A percentile compares a stretch with the other conserved stretches of the same genome.
Evolutionary conservation across 495 filamentous ascomycete species (phyloP).

Genomic region (Physcia stellaris): DNA sequence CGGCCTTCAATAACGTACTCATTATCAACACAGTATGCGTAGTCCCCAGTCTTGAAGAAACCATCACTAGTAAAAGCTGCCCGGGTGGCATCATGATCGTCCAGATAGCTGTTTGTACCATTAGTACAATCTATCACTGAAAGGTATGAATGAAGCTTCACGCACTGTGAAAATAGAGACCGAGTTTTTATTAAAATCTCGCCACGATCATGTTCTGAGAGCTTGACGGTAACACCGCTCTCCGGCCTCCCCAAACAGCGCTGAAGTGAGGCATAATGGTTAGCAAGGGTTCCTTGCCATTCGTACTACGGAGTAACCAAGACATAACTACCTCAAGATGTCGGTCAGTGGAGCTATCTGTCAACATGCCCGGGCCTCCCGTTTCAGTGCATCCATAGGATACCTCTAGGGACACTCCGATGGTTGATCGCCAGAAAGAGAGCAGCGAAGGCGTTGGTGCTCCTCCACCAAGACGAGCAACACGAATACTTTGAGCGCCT

Average conservation of each 20-base stretch:
- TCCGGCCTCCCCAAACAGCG: conserved; percentile 2
- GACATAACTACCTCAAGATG: neutral
- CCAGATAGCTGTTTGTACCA: conserved; percentile 5
- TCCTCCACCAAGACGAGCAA: neutral
- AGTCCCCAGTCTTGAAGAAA: conserved; percentile 9
- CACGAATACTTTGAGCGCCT: neutral
- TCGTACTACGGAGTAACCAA: too few species aligned
- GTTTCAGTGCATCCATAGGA: conserved; percentile 1
- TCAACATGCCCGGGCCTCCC: neutral
- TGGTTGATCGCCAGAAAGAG: conserved; percentile 1
- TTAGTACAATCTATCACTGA: neutral
- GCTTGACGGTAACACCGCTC: conserved; percentile 1
- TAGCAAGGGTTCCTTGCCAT: neutral
- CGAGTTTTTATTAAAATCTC: conserved; percentile 2
- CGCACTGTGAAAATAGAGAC: neutral
- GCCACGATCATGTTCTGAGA: conserved; percentile 5
- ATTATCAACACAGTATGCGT: conserved; percentile 3
- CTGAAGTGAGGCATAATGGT: neutral
- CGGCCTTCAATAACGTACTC: conserved; percentile 8
- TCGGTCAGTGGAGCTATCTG: neutral
- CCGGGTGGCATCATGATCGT: conserved; percentile 4
- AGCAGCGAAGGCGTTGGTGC: neutral
- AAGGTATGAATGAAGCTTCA: neutral
- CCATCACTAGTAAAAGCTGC: conserved; percentile 7
- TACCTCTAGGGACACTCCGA: neutral